Base-by-base conservation (phyloP, 352 stramenopile species). In the Phytophthora crassamura region DNA sequence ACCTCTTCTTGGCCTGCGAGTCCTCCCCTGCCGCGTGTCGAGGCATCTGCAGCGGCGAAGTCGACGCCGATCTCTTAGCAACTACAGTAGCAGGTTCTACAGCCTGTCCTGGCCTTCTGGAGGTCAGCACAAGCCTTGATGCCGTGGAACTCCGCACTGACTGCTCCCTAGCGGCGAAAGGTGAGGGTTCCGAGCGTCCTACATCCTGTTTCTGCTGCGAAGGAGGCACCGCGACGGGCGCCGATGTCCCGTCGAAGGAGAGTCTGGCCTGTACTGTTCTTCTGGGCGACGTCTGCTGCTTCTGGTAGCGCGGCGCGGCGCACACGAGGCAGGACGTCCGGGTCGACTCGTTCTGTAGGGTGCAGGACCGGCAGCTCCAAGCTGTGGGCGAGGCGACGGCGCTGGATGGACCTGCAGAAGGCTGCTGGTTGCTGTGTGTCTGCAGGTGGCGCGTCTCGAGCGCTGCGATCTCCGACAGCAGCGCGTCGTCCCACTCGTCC, bases 401-500 rank as follows among this genome's bases (percentile, higher is more conserved):
- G 11, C 25, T 42, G 39, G 59, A 8, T 78, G 59, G 14, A 25
- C 18, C 46, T 67, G 56, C 45, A 43, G 45, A 9, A 10, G 12
- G 32, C 46, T 58, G 35, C 41, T 50, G 36, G 36, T 48, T 35
- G 45, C 28, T 25, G 41, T 57, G 56, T 0, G 15, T 63, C 46
- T 68, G 43, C 42, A 88, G 34, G 28, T 85, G 78, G 15, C 65
- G 64, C 46, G 74, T 68, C 69, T 93, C 83, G 25, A 94, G 66
- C 67, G 81, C 77, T 34, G 78, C 72, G 56, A 94, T 82, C 71
- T 88, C 75, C 28, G 74, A 87, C 64, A 86, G 72, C 47, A 95
- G 65, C 61, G 78, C 86, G 68, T 94, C 88, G 66, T 95, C 88
- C 88, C 88, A 95, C 28, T 94, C 84, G 52, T 94, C 87, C 39